phyloP scores from a whole-genome alignment of 345 rosid species.

The Dovyalis caffra region DNA sequence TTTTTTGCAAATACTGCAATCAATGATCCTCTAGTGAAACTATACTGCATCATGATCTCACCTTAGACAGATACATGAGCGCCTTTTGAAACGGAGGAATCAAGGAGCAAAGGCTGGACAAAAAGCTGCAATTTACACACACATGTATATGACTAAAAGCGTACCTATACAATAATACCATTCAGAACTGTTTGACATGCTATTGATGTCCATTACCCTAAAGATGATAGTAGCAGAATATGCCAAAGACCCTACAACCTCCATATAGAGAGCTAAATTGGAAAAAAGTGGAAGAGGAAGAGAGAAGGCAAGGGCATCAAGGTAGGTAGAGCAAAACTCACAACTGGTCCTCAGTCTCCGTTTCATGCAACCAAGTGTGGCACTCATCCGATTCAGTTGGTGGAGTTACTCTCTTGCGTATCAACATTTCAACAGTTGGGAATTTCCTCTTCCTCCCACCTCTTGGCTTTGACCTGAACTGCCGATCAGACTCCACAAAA shows the following conservation, averaged over 20 bases:
- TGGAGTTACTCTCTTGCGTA: conserved; percentile 60
- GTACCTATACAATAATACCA: neutral
- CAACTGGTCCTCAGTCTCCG: neutral
- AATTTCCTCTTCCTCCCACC: conserved; percentile 74
- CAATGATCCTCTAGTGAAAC: neutral
- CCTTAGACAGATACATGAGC: too few species aligned
- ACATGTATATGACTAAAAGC: too few species aligned
- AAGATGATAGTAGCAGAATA: neutral
- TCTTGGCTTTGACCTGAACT: conserved; percentile 64
- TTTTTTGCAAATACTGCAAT: neutral
- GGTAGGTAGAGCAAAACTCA: neutral
- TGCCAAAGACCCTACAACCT: neutral
- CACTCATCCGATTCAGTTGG: conserved; percentile 18
- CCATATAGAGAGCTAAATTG: neutral
- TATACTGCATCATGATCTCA: neutral
- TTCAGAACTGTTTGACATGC: neutral
- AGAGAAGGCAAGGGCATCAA: neutral
- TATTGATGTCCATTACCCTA: neutral
- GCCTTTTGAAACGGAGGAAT: too few species aligned
- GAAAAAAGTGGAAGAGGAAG: neutral
- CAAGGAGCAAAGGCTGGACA: neutral
- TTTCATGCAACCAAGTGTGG: conserved; percentile 2
- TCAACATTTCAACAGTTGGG: conserved; percentile 52
- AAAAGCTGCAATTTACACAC: neutral
- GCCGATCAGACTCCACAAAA: conserved; percentile 62